A percentile compares a stretch with the other conserved stretches of the same genome.
These are phyloP conservation scores for Leccinum olivaceopallidum DNA, from an alignment of 768 basidiomycete genomes.

Conservation along the genomic window DNA sequence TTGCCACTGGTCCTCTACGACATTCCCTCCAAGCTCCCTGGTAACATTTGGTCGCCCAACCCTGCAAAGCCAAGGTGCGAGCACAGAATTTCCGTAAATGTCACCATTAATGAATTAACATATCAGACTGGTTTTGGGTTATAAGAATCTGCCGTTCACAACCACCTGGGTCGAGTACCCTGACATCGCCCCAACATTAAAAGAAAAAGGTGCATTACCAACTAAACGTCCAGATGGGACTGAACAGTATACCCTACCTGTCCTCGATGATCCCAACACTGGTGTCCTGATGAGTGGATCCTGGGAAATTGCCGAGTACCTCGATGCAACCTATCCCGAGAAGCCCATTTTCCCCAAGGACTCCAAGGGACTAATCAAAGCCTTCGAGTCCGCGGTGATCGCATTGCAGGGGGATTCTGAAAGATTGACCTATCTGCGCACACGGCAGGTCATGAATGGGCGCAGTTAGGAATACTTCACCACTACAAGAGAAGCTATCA, in stretches of 20 bases:
- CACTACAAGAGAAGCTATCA: slow-evolving; percentile 30
- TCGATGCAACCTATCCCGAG: slow-evolving; percentile 37
- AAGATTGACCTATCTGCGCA: slow-evolving; percentile 23
- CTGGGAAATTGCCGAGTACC: slow-evolving; percentile 35
- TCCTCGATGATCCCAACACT: slow-evolving; percentile 35
- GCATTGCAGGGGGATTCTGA: slow-evolving; percentile 4
- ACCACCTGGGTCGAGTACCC: slow-evolving; percentile 37
- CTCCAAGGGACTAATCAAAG: slow-evolving; percentile 24
- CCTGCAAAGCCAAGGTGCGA: slow-evolving; percentile 38
- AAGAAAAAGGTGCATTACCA: slow-evolving; percentile 28
- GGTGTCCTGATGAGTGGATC: slow-evolving; percentile 32
- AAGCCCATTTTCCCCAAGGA: slow-evolving; percentile 29
- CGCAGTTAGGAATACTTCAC: slow-evolving; percentile 41
- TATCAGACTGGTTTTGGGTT: slow-evolving; percentile 31
- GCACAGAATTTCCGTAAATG: not conserved
- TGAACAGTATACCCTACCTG: slow-evolving; percentile 33
- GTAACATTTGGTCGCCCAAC: slow-evolving; percentile 39
- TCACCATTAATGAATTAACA: not conserved
- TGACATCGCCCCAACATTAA: slow-evolving; percentile 29
- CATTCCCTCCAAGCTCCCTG: slow-evolving; percentile 32
- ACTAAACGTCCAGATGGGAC: slow-evolving; percentile 20
- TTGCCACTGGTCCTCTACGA: slow-evolving; percentile 38
- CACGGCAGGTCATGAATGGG: slow-evolving; percentile 31
- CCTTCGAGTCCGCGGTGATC: slow-evolving; percentile 13
- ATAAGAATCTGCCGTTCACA: slow-evolving; percentile 36